These are phyloP conservation scores for Globisporangium cederbergense DNA, from an alignment of 352 stramenopile species.

Conservation along the genomic window DNA sequence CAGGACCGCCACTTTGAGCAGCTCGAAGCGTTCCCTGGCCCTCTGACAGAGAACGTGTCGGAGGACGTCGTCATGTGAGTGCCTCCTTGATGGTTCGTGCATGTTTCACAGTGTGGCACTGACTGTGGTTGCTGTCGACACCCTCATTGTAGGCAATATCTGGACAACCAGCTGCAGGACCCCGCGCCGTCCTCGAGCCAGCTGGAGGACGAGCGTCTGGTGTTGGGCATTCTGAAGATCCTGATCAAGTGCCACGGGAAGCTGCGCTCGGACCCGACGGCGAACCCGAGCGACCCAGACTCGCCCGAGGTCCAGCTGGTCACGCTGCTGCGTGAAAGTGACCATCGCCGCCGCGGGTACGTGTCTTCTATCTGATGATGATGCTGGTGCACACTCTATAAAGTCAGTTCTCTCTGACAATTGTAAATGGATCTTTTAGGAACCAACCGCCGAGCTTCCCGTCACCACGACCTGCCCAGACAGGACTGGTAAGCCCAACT, in stretches of 20 bases:
- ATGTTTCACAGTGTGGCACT: background rate
- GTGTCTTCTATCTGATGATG: conserved; percentile 4
- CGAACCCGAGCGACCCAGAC: conserved; percentile 46
- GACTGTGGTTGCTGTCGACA: background rate
- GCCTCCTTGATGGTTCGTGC: background rate
- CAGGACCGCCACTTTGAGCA: conserved; percentile 63
- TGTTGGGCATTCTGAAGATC: conserved; percentile 65
- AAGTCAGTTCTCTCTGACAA: background rate
- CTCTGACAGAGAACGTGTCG: conserved; percentile 54
- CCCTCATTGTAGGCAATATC: conserved; percentile 31
- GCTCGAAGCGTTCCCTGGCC: conserved; percentile 74
- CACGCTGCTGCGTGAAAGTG: conserved; percentile 61
- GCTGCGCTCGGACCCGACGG: conserved; percentile 47
- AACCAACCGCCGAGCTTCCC: conserved; percentile 44
- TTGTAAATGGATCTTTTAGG: conserved; percentile 13
- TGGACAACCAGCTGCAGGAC: conserved; percentile 55
- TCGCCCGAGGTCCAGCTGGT: conserved; percentile 70
- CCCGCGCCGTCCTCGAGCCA: conserved; percentile 21
- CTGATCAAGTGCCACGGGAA: conserved; percentile 82
- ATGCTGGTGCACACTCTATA: background rate
- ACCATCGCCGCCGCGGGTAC: conserved; percentile 54
- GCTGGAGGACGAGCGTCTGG: conserved; percentile 66
- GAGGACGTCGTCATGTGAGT: conserved; percentile 60
- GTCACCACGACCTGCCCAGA: conserved; percentile 37
- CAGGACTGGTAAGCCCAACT: conserved; percentile 27